These are phyloP conservation scores for Lizanozyma gosingica DNA, from an alignment of 1,139 yeast genomes.

Conservation along the genomic window DNA sequence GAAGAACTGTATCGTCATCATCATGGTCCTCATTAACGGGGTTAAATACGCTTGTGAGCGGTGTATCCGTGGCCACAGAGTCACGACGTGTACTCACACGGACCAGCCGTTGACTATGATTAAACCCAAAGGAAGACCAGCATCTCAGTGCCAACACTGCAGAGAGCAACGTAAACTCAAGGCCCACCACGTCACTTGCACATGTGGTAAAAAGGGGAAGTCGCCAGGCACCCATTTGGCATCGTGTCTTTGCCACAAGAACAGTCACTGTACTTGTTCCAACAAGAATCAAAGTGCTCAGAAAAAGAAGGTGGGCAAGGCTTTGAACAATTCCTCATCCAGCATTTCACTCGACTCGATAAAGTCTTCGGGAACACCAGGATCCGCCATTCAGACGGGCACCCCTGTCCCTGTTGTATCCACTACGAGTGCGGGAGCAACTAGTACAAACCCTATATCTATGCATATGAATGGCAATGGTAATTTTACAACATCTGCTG, in stretches of 20 bases:
- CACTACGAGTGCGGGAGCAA: not conserved
- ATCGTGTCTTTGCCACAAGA: slow-evolving; percentile 47
- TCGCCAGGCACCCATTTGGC: slow-evolving; percentile 37
- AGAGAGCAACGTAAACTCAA: slow-evolving; percentile 68
- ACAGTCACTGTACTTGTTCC: slow-evolving; percentile 54
- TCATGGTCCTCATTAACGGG: slow-evolving; percentile 87
- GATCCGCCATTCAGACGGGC: not conserved
- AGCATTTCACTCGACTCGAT: not conserved
- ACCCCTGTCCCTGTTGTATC: too few species aligned
- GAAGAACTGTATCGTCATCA: too few species aligned
- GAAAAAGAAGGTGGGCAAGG: not conserved
- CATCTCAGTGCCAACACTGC: slow-evolving; percentile 86
- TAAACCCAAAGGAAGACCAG: slow-evolving; percentile 93
- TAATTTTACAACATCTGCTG: too few species aligned
- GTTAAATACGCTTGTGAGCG: slow-evolving; percentile 94
- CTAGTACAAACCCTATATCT: not conserved
- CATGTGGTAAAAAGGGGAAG: slow-evolving; percentile 57
- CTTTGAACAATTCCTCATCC: not conserved
- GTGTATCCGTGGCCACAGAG: slow-evolving; percentile 93
- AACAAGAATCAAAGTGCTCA: slow-evolving; percentile 17
- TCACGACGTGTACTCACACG: slow-evolving; percentile 85
- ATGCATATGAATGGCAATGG: not conserved
- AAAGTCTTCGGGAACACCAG: not conserved
- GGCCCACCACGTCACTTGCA: slow-evolving; percentile 63
- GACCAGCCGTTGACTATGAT: slow-evolving; percentile 88